Conservation (phyloP, 371 early-diverging fungal species). For the Zopfochytrium polystomum region DNA sequence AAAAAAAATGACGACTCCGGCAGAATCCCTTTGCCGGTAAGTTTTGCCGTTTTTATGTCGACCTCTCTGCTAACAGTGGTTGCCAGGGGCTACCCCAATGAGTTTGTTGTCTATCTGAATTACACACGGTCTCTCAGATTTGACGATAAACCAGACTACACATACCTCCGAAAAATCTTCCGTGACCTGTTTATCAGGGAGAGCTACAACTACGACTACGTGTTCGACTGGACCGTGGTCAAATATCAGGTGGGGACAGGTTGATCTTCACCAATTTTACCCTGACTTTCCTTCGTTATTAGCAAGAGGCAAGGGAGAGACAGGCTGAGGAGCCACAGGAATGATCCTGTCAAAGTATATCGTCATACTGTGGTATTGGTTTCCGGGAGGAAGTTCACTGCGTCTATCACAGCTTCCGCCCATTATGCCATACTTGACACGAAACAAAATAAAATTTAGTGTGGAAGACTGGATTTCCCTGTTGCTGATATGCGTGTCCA, state of each 20-base stretch:
- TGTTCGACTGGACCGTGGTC: constrained; percentile 90
- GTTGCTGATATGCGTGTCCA: too few species aligned
- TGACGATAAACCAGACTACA: constrained; percentile 99
- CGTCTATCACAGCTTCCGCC: too few species aligned
- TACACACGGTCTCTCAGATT: constrained; percentile 96
- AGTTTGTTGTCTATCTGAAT: constrained; percentile 95
- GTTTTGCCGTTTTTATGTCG: constrained; percentile 4
- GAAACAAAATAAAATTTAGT: too few species aligned
- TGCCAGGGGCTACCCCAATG: constrained; percentile 79
- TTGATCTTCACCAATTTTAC: neutral
- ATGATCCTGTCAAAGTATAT: too few species aligned
- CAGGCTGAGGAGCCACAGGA: neutral
- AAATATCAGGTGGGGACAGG: constrained; percentile 21
- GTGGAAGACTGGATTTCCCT: too few species aligned
- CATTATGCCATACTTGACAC: too few species aligned
- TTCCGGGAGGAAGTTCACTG: too few species aligned
- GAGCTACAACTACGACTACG: constrained; percentile 92
- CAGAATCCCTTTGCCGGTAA: constrained; percentile 89
- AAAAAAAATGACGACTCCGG: constrained; percentile 97
- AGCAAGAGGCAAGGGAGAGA: constrained; percentile 7
- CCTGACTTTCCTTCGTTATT: neutral
- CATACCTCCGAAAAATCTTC: constrained; percentile 94
- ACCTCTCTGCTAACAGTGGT: neutral
- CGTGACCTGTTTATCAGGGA: constrained; percentile 92
- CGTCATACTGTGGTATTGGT: too few species aligned